Base-by-base conservation (phyloP, 768 basidiomycete genomes). In the Tulasnella sp. region DNA sequence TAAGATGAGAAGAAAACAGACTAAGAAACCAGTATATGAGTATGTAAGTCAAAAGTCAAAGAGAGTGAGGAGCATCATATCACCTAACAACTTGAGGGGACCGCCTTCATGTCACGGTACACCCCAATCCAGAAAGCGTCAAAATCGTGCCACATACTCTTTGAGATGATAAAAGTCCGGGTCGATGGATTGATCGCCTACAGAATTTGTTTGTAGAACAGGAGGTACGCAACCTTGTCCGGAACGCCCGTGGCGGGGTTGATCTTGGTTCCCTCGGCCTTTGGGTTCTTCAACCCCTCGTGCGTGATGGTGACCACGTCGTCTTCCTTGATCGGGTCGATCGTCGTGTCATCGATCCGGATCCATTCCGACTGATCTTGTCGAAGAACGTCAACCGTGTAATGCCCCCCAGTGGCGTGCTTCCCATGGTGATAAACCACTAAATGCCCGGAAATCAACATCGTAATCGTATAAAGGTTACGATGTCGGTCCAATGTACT, bases 381-480 rank as follows among this genome's bases (percentile, higher is more conserved):
- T 77, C 76, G 71, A 1, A 95, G 82, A 11, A 95, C 90, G 76
- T 94, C 91, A 63, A 96, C 86, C 2, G 95, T 98, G 81, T 98
- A 98, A 80, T 98, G 96, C 0, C 96, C 96, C 2, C 95, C 94
- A 0, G 89, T 89, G 0, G 96, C 94, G 7, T 92, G 91, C 35
- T 84, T 82, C 1, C 96, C 96, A 76, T 99, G 95, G 79, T 99
- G 96, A 79, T 98, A 98, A 14, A 98, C 81, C 9, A 89, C 96
- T 92, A 35, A 37, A 44, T n/a, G 32, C 66, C n/a, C 7, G 19
- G 16, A 11, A 37, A 62, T 63, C 5, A 37, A 5, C 5, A 34
- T 62, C 7, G 6, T 32, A 2, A 66, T 34, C 59, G 32, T 32
- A 17, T 62, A 41, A 47, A 9, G 29, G 44, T 12, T 16, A 29